These are phyloP conservation scores for Nakataea oryzae DNA, from an alignment of 2,329 filamentous ascomycete species.

Conservation along the genomic window DNA sequence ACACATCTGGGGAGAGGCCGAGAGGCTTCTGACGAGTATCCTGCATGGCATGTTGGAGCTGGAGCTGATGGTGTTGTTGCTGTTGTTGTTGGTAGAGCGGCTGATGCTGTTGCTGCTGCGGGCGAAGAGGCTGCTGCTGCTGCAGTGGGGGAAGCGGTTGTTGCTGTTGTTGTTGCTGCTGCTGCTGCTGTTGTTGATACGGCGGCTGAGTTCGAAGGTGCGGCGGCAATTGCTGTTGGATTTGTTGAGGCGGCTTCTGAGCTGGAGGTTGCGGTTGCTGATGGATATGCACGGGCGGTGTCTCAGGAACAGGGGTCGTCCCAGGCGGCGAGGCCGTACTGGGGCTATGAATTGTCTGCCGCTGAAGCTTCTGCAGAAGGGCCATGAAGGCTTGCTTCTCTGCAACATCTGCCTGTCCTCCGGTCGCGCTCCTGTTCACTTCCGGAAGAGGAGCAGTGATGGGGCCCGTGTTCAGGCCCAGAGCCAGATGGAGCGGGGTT, in stretches of 20 bases:
- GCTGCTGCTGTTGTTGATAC: not conserved
- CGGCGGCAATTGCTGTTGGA: slow-evolving; percentile 7
- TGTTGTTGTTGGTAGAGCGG: slow-evolving; percentile 1
- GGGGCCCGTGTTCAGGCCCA: slow-evolving; percentile 22
- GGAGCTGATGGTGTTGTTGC: slow-evolving; percentile 2
- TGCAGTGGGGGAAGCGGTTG: not conserved
- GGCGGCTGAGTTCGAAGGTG: slow-evolving; percentile 4
- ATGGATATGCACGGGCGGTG: not conserved
- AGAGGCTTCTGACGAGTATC: slow-evolving; percentile 23
- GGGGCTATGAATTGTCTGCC: slow-evolving; percentile 31
- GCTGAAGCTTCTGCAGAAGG: slow-evolving; percentile 71
- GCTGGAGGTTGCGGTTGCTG: slow-evolving; percentile 3
- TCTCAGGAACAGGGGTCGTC: not conserved
- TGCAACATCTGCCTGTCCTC: slow-evolving; percentile 34
- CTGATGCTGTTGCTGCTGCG: not conserved
- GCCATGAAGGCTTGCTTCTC: slow-evolving; percentile 82
- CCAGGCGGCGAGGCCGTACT: slow-evolving; percentile 15
- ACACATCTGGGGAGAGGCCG: slow-evolving; percentile 36
- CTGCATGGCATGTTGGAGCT: slow-evolving; percentile 7
- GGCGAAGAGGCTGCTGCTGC: slow-evolving; percentile 1
- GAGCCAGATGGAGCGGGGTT: not conserved
- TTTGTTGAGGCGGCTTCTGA: slow-evolving; percentile 5
- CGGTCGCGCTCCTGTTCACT: not conserved
- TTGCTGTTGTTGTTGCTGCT: not conserved
- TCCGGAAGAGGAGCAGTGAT: slow-evolving; percentile 8